phyloP scores from a whole-genome alignment of 208 protist species.

The Naegleria fowleri region DNA sequence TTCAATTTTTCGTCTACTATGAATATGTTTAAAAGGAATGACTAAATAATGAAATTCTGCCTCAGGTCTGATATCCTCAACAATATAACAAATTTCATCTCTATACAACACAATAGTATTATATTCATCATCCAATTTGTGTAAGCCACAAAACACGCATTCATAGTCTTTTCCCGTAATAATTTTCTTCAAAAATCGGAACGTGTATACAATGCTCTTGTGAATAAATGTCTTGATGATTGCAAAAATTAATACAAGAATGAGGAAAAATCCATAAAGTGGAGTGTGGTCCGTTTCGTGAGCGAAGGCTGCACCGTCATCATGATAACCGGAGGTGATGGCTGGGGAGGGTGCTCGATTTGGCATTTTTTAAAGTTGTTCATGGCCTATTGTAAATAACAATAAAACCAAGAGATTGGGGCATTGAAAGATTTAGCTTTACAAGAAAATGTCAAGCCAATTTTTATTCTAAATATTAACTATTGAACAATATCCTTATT shows the following conservation, averaged over 20 bases:
- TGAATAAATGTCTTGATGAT: not conserved
- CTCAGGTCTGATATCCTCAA: not conserved
- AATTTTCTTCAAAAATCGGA: not conserved
- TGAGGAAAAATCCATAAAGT: not conserved
- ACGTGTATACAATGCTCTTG: not conserved
- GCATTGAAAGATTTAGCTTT: too few species aligned
- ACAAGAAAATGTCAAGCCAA: too few species aligned
- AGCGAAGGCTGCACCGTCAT: too few species aligned
- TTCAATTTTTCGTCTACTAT: not conserved
- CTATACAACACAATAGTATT: not conserved
- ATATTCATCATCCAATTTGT: not conserved
- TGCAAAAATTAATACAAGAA: not conserved
- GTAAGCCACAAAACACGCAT: not conserved
- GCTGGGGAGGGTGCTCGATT: too few species aligned
- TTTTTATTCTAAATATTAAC: too few species aligned
- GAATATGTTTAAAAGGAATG: not conserved
- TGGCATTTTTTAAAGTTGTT: too few species aligned
- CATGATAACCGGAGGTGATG: too few species aligned
- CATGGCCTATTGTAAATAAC: too few species aligned
- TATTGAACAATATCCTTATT: too few species aligned
- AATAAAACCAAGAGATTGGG: too few species aligned
- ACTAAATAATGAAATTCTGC: constrained; percentile 14
- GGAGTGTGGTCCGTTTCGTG: not conserved
- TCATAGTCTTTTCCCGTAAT: not conserved
- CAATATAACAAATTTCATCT: constrained; percentile 12